These are phyloP conservation scores for Spiraea crenata DNA, from an alignment of 331 rosid genomes.

Conservation along the genomic window DNA sequence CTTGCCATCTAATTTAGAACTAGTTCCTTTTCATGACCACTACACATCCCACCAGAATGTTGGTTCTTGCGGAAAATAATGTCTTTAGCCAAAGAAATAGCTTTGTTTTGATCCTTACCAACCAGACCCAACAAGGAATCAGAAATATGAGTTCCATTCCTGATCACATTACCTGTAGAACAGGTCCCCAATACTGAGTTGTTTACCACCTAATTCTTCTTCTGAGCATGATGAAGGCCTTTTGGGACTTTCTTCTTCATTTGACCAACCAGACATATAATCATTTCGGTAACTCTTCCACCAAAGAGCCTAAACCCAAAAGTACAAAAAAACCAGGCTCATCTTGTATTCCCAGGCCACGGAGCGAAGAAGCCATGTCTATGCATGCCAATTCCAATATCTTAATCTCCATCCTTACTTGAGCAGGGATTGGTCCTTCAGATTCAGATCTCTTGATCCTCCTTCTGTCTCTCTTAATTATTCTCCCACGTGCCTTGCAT, in stretches of 20 bases:
- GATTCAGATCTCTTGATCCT: constrained; percentile 75
- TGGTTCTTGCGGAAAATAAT: not conserved
- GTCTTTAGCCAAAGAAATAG: not conserved
- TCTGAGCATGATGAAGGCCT: constrained; percentile 21
- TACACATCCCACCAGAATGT: constrained; percentile 3
- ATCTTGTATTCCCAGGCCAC: constrained; percentile 28
- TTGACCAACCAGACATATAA: constrained; percentile 20
- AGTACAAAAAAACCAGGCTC: too few species aligned
- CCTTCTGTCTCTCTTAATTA: constrained; percentile 80
- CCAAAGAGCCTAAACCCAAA: too few species aligned
- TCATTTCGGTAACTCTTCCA: constrained; percentile 12
- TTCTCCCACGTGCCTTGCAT: constrained; percentile 75
- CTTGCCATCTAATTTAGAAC: constrained; percentile 23
- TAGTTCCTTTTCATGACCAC: too few species aligned
- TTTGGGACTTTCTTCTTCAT: constrained; percentile 22
- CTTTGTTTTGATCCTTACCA: not conserved
- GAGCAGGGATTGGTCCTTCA: constrained; percentile 72
- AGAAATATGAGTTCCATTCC: not conserved
- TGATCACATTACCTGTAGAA: constrained; percentile 12
- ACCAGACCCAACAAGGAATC: not conserved
- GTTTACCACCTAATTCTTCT: constrained; percentile 20
- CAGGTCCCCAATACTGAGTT: not conserved
- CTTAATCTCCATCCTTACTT: constrained; percentile 57
- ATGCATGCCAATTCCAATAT: constrained; percentile 57
- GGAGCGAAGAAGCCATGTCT: constrained; percentile 76